Conservation (phyloP, 2,329 filamentous ascomycete species). For the Zymoseptoria brevis region DNA sequence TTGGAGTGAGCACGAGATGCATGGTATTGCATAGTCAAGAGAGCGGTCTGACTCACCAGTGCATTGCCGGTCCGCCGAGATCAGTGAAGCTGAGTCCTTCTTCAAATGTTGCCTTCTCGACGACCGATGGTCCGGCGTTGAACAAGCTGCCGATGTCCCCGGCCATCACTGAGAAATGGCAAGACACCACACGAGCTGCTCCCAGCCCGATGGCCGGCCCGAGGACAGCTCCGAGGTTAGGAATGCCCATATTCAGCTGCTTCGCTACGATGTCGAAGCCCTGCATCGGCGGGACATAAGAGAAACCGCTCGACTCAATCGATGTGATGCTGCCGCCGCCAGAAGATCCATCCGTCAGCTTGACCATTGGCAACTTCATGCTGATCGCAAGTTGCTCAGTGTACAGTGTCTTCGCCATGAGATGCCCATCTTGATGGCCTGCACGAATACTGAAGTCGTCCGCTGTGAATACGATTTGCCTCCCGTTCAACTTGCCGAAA, state of each 20-base stretch:
- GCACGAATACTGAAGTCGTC: conserved; percentile 58
- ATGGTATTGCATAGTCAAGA: not conserved
- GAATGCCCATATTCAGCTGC: conserved; percentile 56
- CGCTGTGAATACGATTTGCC: conserved; percentile 53
- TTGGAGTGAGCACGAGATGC: not conserved
- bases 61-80: conserved; percentile 52
- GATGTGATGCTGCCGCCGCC: conserved; percentile 56
- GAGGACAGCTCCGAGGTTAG: conserved; percentile 55
- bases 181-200: conserved; percentile 53
- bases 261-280: conserved; percentile 46
- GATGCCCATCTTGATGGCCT: conserved; percentile 56
- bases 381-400: conserved; percentile 54
- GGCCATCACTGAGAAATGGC: conserved; percentile 60
- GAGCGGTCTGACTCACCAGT: conserved; percentile 31
- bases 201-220: conserved; percentile 58
- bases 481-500: conserved; percentile 41
- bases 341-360: conserved; percentile 56
- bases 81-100: conserved; percentile 53
- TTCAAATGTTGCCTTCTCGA: conserved; percentile 55
- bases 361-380: conserved; percentile 52
- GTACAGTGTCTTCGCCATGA: conserved; percentile 49
- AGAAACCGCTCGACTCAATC: conserved; percentile 48
- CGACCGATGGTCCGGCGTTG: conserved; percentile 57
- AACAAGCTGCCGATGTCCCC: conserved; percentile 54
- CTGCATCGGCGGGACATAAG: conserved; percentile 52